These are phyloP conservation scores for Fonsecaea multimorphosa DNA, from an alignment of 2,329 filamentous ascomycete species.

Conservation along the genomic window DNA sequence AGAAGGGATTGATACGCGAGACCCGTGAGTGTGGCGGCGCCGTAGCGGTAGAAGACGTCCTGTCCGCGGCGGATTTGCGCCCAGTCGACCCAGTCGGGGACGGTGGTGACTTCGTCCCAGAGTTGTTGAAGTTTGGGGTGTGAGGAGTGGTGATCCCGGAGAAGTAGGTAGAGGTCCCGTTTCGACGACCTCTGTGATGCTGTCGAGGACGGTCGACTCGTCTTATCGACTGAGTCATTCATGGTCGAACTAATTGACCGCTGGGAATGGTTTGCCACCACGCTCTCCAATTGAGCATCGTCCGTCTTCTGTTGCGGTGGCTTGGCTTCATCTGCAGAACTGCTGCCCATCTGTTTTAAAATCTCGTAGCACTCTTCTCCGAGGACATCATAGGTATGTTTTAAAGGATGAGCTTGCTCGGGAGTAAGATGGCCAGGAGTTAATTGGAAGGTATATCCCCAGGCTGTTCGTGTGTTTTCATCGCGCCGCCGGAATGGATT, in stretches of 20 bases:
- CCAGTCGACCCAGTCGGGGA: constrained; percentile 81
- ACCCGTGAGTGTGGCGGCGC: constrained; percentile 67
- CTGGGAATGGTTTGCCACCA: background rate
- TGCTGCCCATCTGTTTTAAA: constrained; percentile 63
- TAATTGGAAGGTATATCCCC: constrained; percentile 74
- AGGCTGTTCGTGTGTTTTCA: constrained; percentile 49
- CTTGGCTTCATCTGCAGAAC: constrained; percentile 49
- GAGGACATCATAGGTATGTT: constrained; percentile 71
- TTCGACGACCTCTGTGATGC: constrained; percentile 44
- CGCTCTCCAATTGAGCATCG: background rate
- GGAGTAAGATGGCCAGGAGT: constrained; percentile 67
- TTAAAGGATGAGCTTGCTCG: constrained; percentile 65
- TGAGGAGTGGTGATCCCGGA: constrained; percentile 63
- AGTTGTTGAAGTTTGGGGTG: constrained; percentile 64
- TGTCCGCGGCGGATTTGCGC: constrained; percentile 75
- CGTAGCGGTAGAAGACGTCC: constrained; percentile 78
- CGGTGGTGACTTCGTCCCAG: constrained; percentile 69
- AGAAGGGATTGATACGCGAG: constrained; percentile 70
- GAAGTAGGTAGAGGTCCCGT: constrained; percentile 68
- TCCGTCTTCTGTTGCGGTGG: background rate
- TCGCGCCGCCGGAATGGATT: constrained; percentile 42
- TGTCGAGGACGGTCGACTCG: background rate
- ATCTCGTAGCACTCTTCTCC: constrained; percentile 69
- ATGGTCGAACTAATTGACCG: background rate
- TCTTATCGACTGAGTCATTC: too few relatives aligned